Conservation (phyloP, 352 stramenopile genomes). For the Aphanomyces cochlioides region DNA sequence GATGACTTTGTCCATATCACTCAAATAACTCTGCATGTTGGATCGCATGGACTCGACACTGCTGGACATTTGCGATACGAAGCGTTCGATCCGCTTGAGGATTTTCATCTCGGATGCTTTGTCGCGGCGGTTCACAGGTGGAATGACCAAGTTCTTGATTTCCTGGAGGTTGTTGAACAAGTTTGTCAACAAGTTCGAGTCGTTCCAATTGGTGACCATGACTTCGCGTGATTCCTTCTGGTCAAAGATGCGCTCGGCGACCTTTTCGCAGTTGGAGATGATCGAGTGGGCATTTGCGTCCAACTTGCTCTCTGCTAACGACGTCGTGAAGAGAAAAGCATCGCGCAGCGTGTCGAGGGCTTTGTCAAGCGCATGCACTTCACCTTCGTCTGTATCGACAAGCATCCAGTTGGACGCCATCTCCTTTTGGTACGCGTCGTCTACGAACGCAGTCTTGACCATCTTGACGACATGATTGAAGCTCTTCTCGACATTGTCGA, state of each 20-base stretch:
- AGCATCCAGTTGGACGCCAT: constrained; percentile 54
- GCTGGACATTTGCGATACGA: constrained; percentile 67
- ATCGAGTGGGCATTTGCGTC: constrained; percentile 58
- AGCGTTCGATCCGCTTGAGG: constrained; percentile 68
- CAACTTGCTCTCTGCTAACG: constrained; percentile 60
- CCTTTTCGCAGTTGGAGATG: constrained; percentile 47
- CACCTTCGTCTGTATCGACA: constrained; percentile 72
- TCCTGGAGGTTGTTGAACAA: constrained; percentile 77
- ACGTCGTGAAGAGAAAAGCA: constrained; percentile 55
- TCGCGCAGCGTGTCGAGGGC: constrained; percentile 54
- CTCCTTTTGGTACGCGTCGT: background rate
- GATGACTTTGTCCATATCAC: constrained; percentile 77
- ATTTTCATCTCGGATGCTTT: constrained; percentile 67
- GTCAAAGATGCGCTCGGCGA: constrained; percentile 63
- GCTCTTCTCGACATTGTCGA: constrained; percentile 21
- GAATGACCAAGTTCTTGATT: constrained; percentile 60
- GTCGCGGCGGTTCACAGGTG: constrained; percentile 49
- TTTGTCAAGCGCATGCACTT: constrained; percentile 61
- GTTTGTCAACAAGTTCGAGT: constrained; percentile 65
- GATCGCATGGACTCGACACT: constrained; percentile 54
- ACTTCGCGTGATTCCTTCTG: constrained; percentile 76
- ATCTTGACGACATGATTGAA: constrained; percentile 30
- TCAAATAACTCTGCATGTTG: constrained; percentile 70
- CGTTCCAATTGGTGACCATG: constrained; percentile 68
- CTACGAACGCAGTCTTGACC: constrained; percentile 25